phyloP scores from a whole-genome alignment of 441 rosid species.

The Isatis lusitanica region DNA sequence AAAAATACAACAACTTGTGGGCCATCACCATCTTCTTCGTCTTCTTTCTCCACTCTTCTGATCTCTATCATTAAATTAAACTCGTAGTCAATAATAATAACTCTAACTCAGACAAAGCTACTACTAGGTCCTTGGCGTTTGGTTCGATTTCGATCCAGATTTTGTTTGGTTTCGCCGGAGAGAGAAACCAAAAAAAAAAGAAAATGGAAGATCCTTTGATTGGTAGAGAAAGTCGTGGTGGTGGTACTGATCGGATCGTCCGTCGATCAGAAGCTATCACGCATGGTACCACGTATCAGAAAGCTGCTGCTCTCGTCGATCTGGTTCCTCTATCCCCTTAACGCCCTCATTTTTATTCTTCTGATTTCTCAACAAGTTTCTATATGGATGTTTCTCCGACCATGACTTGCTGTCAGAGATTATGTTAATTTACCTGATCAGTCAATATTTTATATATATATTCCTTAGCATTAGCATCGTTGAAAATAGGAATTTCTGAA shows the following conservation, averaged over 20 bases:
- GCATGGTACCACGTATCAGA: conserved; percentile 71
- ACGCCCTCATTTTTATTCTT: not conserved
- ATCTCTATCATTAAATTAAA: conserved; percentile 6
- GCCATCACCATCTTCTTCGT: conserved; percentile 16
- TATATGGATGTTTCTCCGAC: conserved; percentile 5
- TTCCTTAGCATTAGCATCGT: not conserved
- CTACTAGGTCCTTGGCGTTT: not conserved
- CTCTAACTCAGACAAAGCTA: conserved; percentile 11
- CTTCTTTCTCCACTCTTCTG: not conserved
- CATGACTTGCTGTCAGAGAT: not conserved
- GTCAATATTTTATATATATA: no score
- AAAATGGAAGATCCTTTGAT: conserved; percentile 61
- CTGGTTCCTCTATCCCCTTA: conserved; percentile 53
- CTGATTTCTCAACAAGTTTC: not conserved
- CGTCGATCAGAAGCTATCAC: conserved; percentile 84
- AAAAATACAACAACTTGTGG: conserved; percentile 26
- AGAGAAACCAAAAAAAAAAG: not conserved
- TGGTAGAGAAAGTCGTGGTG: conserved; percentile 49
- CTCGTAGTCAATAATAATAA: conserved; percentile 6
- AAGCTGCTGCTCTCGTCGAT: conserved; percentile 97
- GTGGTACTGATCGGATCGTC: conserved; percentile 37
- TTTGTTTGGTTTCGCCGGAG: conserved; percentile 6
- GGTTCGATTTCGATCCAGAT: conserved; percentile 10
- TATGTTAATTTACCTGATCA: not conserved
- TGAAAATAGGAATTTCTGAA: not conserved